Base-by-base conservation (phyloP, 1,284 basidiomycete species). In the Boletus hoseneyae region DNA sequence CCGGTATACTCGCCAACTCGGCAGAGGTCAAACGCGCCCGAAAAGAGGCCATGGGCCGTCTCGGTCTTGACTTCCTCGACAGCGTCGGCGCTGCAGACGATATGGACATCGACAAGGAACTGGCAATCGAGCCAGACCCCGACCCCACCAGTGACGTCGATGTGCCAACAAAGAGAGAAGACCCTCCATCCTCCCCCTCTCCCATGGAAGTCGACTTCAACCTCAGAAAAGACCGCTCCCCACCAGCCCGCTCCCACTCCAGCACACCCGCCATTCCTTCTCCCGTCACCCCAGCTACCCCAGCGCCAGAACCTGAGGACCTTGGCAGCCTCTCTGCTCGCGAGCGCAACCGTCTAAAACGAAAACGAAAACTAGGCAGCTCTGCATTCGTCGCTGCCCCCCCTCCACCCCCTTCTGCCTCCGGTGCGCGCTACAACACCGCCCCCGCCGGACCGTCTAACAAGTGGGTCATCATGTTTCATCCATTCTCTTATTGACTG, bases 311-410 rank as follows among this genome's bases (percentile, higher is more conserved):
- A 21, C 68, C 73, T 23, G 63, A 73, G 11, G 83, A 85, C 54
- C 56, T 75, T 3, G 70, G 64, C 32, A 73, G 74, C 5, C 71
- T 93, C 37, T 91, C 90, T 13, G 92, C 92, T 15, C 80, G 93
- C 42, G 93, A 97, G 66, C 83, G 88, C 32, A 97, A 96, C 66
- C 79, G 92, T 41, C 75, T 96, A 32, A 97, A 97, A 65, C 80
- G 93, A 16, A 96, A 96, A 63, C 83, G 93, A 44, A 97, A 96
- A 64, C 75, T 82, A 13, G 91, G 92, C n/a, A 91, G 86, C 59
- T 73, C 78, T 34, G 87, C 84, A 2, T 85, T 90, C 59, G 89
- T 91, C 18, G 72, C 79, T 15, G 80, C 86, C 0, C 83, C 83
- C 1, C 84, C 87, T 19, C 82, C 85, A 3, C 79, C 83, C 46